Percentiles rank a stretch among this genome's conserved stretches.
These are phyloP conservation scores for Gryganskiella cystojenkinii DNA, from an alignment of 192 early-diverging fungal species.

Conservation along the genomic window DNA sequence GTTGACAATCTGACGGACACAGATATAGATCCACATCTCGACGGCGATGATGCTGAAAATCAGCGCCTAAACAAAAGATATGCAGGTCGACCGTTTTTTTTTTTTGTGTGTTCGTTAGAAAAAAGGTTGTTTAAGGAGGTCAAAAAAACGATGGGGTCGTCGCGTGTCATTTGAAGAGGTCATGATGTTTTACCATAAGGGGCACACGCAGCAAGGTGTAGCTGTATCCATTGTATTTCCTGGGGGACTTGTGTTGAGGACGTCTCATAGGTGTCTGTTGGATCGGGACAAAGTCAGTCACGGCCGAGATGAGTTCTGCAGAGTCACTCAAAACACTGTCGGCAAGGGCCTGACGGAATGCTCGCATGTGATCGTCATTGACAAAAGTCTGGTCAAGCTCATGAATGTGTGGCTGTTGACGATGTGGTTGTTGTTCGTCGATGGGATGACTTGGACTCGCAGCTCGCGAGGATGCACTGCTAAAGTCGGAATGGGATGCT, in stretches of 20 bases:
- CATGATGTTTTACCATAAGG: constrained; percentile 53
- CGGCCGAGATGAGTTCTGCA: constrained; percentile 64
- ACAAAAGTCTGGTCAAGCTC: constrained; percentile 58
- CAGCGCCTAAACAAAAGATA: constrained; percentile 37
- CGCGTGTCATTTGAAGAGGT: neutral
- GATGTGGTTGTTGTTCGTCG: no score
- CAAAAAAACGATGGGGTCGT: neutral
- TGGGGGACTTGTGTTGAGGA: constrained; percentile 30
- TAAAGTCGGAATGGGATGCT: constrained; percentile 35
- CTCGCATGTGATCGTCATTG: constrained; percentile 59
- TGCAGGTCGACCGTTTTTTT: no score
- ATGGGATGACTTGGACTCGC: constrained; percentile 23
- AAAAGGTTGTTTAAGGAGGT: neutral
- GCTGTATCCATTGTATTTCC: constrained; percentile 52
- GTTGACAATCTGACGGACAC: constrained; percentile 68
- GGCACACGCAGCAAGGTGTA: constrained; percentile 65
- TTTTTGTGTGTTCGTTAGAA: no score
- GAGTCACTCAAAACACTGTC: constrained; percentile 53
- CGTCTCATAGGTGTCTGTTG: constrained; percentile 41
- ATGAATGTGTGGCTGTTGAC: no score
- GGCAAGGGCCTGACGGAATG: constrained; percentile 57
- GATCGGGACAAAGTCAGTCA: constrained; percentile 63
- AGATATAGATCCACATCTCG: constrained; percentile 69
- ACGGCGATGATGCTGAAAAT: constrained; percentile 68
- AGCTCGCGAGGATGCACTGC: constrained; percentile 27